Evolutionary conservation across 2,329 filamentous ascomycete genomes (phyloP).

Genomic region (Talaromyces piceae): DNA sequence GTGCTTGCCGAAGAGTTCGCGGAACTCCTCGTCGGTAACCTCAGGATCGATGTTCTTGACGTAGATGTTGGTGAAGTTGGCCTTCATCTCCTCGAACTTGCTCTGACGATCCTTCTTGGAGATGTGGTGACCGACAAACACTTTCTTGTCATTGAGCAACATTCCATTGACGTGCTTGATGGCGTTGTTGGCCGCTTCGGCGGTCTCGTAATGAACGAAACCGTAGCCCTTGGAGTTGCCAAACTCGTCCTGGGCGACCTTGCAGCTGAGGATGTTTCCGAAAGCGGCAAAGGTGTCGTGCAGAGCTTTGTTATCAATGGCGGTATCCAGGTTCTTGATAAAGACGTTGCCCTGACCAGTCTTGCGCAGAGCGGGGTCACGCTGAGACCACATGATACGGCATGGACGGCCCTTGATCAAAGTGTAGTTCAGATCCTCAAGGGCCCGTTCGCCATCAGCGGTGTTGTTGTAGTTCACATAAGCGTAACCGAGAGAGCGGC

Average conservation of each 20-base stretch:
- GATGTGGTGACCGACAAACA: constrained; percentile 98
- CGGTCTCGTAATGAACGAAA: constrained; percentile 99
- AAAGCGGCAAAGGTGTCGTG: constrained; percentile 99
- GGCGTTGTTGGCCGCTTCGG: constrained; percentile 89
- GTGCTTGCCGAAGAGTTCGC: constrained; percentile 80
- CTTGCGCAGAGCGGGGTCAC: constrained; percentile 97
- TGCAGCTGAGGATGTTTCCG: constrained; percentile 98
- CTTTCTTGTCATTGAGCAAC: constrained; percentile 99
- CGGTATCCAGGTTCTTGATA: constrained; percentile 99
- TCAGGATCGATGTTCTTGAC: constrained; percentile 93
- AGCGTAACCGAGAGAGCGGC: constrained; percentile 96
- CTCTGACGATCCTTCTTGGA: constrained; percentile 99
- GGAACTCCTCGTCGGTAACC: constrained; percentile 88
- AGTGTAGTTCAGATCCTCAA: constrained; percentile 99
- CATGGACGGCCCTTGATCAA: constrained; percentile 97
- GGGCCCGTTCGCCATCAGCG: constrained; percentile 89
- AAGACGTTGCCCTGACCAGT: constrained; percentile 99
- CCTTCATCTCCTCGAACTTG: constrained; percentile 99
- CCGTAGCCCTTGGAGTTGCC: constrained; percentile 98
- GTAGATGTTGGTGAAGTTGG: constrained; percentile 99
- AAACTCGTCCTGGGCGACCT: constrained; percentile 95
- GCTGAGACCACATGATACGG: constrained; percentile 99
- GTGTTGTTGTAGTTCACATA: constrained; percentile 99
- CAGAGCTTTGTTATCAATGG: constrained; percentile 99
- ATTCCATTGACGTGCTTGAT: constrained; percentile 99